Evolutionary conservation across 2,329 filamentous ascomycete species (phyloP).

Genomic region (Aphanocladium album): DNA sequence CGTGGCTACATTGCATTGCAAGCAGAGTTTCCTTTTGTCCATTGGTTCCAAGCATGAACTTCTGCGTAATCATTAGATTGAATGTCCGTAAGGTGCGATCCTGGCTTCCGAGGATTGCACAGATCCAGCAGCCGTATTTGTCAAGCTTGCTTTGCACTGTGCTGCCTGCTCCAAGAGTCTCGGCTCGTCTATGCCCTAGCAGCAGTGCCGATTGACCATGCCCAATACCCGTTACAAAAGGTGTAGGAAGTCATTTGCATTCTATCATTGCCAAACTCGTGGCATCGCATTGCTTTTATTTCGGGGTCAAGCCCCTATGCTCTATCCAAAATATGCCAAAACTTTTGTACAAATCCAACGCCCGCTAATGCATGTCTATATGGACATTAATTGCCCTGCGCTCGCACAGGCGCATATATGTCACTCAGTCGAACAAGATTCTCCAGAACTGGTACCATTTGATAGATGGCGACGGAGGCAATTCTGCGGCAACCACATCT

Average conservation of each 20-base stretch:
- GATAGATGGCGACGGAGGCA: constrained; percentile 6
- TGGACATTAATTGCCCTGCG: neutral
- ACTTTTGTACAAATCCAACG: neutral
- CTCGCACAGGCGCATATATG: neutral
- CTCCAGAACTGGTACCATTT: constrained; percentile 10
- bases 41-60: neutral
- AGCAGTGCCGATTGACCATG: too few relatives aligned
- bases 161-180: too few relatives aligned
- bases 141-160: too few relatives aligned
- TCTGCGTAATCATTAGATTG: neutral
- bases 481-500: constrained; percentile 31
- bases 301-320: too few relatives aligned
- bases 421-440: constrained; percentile 6
- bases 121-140: too few relatives aligned
- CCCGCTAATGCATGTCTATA: neutral
- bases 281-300: neutral
- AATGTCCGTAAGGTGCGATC: too few relatives aligned
- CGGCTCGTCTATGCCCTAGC: too few relatives aligned
- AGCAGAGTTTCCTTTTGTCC: neutral
- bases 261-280: neutral
- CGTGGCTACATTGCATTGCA: constrained; percentile 32
- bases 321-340: neutral
- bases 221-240: neutral
- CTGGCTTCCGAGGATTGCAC: too few relatives aligned
- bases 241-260: neutral